phyloP scores from a whole-genome alignment of 441 rosid genomes.

The Corymbia citriodora region DNA sequence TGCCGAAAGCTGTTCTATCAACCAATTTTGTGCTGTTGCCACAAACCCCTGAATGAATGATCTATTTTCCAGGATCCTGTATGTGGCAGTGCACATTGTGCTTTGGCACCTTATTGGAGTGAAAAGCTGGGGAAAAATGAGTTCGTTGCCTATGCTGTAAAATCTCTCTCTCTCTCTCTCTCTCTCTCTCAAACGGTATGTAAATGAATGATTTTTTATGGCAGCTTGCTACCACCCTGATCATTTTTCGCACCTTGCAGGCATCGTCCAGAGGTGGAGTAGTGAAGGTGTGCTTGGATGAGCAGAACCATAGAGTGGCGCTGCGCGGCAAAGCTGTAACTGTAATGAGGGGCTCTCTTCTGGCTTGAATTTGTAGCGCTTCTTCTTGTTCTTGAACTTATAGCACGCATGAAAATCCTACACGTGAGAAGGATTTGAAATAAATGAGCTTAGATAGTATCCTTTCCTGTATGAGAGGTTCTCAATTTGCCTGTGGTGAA shows the following conservation, averaged over 20 bases:
- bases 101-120: too few relatives aligned
- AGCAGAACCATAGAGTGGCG: constrained; percentile 47
- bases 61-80: too few relatives aligned
- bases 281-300: constrained; percentile 38
- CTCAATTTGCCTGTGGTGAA: too few relatives aligned
- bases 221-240: neutral
- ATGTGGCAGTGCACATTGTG: too few relatives aligned
- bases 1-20: too few relatives aligned
- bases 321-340: constrained; percentile 63
- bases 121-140: too few relatives aligned
- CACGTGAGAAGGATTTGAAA: neutral
- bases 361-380: constrained; percentile 28
- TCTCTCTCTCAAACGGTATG: too few relatives aligned
- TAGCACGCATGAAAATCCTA: neutral
- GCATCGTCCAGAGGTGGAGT: constrained; percentile 72
- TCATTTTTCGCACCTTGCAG: constrained; percentile 16
- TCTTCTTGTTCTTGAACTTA: neutral
- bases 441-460: neutral
- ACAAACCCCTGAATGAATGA: too few relatives aligned
- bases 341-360: constrained; percentile 17
- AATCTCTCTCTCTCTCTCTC: too few relatives aligned
- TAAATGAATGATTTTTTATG: neutral
- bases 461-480: too few relatives aligned
- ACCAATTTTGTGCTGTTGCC: too few relatives aligned
- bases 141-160: too few relatives aligned